phyloP scores from a whole-genome alignment of 2,329 filamentous ascomycete species.

The Talaromyces sp. region DNA sequence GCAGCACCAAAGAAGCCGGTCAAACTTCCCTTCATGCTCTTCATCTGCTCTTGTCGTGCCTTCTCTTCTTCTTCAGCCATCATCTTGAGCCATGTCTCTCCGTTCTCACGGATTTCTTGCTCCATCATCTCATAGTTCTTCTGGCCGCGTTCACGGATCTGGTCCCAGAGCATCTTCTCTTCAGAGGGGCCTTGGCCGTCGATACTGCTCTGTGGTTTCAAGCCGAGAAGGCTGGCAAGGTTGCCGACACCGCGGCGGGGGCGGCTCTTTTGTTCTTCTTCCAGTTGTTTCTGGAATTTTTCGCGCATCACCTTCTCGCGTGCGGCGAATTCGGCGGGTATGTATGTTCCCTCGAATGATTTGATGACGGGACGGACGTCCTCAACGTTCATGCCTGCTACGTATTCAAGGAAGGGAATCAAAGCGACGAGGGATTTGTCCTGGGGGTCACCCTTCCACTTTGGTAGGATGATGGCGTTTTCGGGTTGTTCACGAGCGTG shows the following conservation, averaged over 20 bases:
- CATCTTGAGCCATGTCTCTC: conserved; percentile 94
- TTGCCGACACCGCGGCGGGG: conserved; percentile 62
- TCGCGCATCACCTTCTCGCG: conserved; percentile 81
- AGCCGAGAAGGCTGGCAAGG: conserved; percentile 68
- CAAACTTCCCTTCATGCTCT: conserved; percentile 81
- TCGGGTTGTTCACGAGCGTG: conserved; percentile 91
- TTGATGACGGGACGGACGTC: conserved; percentile 84
- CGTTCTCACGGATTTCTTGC: conserved; percentile 86
- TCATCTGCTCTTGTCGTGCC: conserved; percentile 84
- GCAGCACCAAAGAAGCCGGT: conserved; percentile 51
- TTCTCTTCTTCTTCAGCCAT: conserved; percentile 86
- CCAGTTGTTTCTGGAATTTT: conserved; percentile 76
- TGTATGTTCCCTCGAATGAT: conserved; percentile 84
- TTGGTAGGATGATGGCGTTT: conserved; percentile 86
- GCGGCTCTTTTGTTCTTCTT: conserved; percentile 62
- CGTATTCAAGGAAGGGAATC: conserved; percentile 96
- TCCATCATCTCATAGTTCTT: conserved; percentile 86
- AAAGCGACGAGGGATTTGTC: conserved; percentile 84
- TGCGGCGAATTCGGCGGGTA: conserved; percentile 83
- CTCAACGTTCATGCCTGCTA: conserved; percentile 85
- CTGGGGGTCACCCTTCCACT: conserved; percentile 79
- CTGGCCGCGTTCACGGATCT: conserved; percentile 86
- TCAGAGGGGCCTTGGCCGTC: conserved; percentile 73
- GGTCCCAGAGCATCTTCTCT: conserved; percentile 96
- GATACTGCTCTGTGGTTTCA: conserved; percentile 62